These are phyloP conservation scores for Tulasnella sp. DNA, from an alignment of 768 basidiomycete genomes.

Conservation along the genomic window DNA sequence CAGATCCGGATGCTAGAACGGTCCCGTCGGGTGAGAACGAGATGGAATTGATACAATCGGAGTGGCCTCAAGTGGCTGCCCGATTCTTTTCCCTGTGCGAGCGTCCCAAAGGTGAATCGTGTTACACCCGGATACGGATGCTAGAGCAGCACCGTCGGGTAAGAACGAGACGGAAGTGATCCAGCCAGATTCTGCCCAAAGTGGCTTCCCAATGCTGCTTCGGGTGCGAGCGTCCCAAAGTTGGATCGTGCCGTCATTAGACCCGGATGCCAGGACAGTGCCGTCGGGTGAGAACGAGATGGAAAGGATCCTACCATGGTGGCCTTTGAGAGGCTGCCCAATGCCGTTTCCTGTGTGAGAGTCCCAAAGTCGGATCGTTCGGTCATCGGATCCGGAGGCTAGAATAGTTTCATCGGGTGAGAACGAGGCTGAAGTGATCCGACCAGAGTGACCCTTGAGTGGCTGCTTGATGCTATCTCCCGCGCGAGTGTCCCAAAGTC, in stretches of 20 bases:
- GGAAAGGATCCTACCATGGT: not conserved
- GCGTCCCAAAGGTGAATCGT: not conserved
- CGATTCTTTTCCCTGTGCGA: not conserved
- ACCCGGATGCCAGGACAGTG: not conserved
- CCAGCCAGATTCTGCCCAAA: not conserved
- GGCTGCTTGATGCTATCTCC: too few relatives aligned
- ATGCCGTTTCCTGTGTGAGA: too few relatives aligned
- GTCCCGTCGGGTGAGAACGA: constrained; percentile 7
- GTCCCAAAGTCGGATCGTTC: too few relatives aligned
- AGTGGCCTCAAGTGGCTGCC: not conserved
- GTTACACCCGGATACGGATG: not conserved
- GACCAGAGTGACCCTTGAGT: too few relatives aligned
- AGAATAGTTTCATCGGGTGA: too few relatives aligned
- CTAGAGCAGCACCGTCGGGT: not conserved
- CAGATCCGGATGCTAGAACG: not conserved
- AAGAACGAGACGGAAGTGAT: not conserved
- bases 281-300: not conserved
- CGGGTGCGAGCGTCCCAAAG: not conserved
- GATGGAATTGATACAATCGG: not conserved
- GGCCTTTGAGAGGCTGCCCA: too few relatives aligned
- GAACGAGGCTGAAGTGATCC: too few relatives aligned
- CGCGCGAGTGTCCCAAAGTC: too few relatives aligned
- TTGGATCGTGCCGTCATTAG: not conserved
- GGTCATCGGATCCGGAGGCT: too few relatives aligned
- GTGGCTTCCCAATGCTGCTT: not conserved